These are phyloP conservation scores for Echria macrotheca DNA, from an alignment of 495 filamentous ascomycete species.

Conservation along the genomic window DNA sequence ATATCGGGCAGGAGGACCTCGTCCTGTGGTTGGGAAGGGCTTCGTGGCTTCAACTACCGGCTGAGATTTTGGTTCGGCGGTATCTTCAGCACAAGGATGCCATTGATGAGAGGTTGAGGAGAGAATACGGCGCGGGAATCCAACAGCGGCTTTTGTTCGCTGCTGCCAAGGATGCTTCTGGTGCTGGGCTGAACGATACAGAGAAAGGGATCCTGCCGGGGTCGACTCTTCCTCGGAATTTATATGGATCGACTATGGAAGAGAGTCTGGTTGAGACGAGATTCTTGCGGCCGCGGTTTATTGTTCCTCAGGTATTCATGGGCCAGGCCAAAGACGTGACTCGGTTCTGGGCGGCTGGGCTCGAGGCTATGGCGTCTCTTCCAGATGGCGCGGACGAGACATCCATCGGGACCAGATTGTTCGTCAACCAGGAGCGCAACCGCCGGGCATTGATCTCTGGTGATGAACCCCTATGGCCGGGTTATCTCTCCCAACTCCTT, in stretches of 20 bases:
- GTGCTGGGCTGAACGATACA: not conserved
- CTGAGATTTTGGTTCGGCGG: slow-evolving; percentile 9
- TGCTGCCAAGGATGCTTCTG: not conserved
- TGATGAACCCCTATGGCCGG: no score
- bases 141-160: slow-evolving; percentile 6
- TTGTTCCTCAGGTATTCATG: slow-evolving; percentile 1
- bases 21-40: slow-evolving; percentile 8
- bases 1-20: not conserved
- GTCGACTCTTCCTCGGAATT: slow-evolving; percentile 7
- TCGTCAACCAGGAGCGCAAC: not conserved
- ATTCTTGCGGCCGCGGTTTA: slow-evolving; percentile 4
- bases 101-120: not conserved
- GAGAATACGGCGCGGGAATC: not conserved
- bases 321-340: slow-evolving; percentile 1
- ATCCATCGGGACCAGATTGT: not conserved
- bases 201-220: slow-evolving; percentile 1
- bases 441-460: no score
- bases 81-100: slow-evolving; percentile 11
- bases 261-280: not conserved
- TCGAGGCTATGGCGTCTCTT: not conserved
- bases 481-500: not conserved
- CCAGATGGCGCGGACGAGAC: not conserved
- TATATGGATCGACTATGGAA: not conserved
- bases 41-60: slow-evolving; percentile 7
- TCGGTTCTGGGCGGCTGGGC: not conserved